Evolutionary conservation across 345 rosid species (phyloP).

Genomic region (Syzygium aromaticum): DNA sequence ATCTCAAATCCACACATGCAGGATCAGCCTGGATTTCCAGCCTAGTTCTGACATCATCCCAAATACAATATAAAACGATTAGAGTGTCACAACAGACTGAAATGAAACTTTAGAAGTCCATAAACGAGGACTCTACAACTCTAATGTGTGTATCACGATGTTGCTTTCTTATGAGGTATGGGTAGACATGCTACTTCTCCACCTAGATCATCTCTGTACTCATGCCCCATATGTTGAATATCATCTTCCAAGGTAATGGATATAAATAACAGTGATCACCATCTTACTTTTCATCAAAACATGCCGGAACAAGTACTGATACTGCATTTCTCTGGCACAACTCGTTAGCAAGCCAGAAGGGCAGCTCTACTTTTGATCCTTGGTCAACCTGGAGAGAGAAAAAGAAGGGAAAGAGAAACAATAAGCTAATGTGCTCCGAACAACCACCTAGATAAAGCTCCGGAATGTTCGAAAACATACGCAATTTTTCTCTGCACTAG

Average conservation of each 20-base stretch:
- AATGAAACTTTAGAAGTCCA: not conserved
- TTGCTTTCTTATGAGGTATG: not conserved
- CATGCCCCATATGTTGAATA: not conserved
- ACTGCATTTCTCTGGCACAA: conserved; percentile 58
- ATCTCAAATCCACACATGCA: conserved; percentile 74
- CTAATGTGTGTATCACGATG: not conserved
- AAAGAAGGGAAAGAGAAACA: not conserved
- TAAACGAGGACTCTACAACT: not conserved
- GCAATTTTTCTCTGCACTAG: conserved; percentile 51
- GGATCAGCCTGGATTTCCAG: conserved; percentile 88
- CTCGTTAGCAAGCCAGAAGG: conserved; percentile 81
- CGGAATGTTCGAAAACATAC: conserved; percentile 21
- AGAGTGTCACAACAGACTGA: not conserved
- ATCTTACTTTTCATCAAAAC: conserved; percentile 68
- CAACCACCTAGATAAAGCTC: not conserved
- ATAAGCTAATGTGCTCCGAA: not conserved
- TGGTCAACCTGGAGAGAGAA: conserved; percentile 41
- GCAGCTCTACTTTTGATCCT: conserved; percentile 72
- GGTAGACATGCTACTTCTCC: not conserved
- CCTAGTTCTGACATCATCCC: conserved; percentile 41
- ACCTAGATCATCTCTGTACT: not conserved
- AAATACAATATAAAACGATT: not conserved
- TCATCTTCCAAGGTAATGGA: not conserved
- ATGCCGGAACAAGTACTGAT: conserved; percentile 50
- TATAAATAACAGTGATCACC: not conserved